Percentiles rank a stretch among this genome's conserved stretches.
phyloP scores from a whole-genome alignment of 768 basidiomycete genomes.

The Lyophyllum decastes region DNA sequence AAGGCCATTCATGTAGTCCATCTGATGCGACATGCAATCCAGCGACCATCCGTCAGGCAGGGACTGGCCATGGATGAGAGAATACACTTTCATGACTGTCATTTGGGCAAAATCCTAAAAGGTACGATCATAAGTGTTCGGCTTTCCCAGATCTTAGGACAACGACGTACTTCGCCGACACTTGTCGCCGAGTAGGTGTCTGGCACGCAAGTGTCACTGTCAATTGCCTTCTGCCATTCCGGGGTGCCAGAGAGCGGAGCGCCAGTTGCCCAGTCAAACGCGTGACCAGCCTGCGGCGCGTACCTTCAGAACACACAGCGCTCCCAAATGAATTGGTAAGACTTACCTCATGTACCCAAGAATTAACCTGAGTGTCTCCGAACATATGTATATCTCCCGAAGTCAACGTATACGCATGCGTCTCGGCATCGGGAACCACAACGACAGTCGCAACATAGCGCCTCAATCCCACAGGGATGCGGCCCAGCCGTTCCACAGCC shows the following conservation, averaged over 20 bases:
- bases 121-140: background rate
- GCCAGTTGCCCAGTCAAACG: slow-evolving; percentile 29
- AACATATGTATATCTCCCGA: slow-evolving; percentile 32
- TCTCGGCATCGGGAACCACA: slow-evolving; percentile 16
- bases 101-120: slow-evolving; percentile 33
- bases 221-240: slow-evolving; percentile 22
- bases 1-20: slow-evolving; percentile 22
- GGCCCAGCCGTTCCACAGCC: slow-evolving; percentile 25
- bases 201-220: slow-evolving; percentile 29
- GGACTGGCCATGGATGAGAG: slow-evolving; percentile 19
- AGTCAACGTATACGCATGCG: slow-evolving; percentile 31
- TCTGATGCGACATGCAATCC: slow-evolving; percentile 31
- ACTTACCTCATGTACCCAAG: slow-evolving; percentile 34
- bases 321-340: background rate
- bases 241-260: slow-evolving; percentile 18
- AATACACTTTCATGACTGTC: slow-evolving; percentile 25
- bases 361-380: slow-evolving; percentile 23
- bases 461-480: slow-evolving; percentile 31
- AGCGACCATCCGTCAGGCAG: slow-evolving; percentile 25
- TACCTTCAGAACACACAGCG: background rate
- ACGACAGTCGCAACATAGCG: slow-evolving; percentile 26
- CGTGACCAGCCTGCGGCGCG: slow-evolving; percentile 28
- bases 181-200: slow-evolving; percentile 28
- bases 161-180: slow-evolving; percentile 25
- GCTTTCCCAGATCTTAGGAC: background rate